Percentiles rank a stretch among this genome's conserved stretches.
Conservation (phyloP, 306 rosid genomes). For the Leucaena leucocephala region DNA sequence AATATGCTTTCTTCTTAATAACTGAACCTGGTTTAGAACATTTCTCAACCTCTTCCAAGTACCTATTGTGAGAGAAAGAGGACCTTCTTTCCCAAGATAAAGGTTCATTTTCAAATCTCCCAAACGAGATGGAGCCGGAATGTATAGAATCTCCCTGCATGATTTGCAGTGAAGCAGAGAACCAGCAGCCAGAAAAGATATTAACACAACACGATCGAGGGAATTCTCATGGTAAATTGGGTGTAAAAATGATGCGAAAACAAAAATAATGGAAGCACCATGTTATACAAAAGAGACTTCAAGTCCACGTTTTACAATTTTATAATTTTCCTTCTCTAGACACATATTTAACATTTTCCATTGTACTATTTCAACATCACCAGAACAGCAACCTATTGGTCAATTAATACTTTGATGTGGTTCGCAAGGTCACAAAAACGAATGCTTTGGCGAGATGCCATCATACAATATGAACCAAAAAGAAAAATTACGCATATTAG, state of each 20-base stretch:
- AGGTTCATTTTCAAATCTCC: constrained; percentile 71
- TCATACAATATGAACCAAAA: background rate
- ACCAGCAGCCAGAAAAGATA: constrained; percentile 28
- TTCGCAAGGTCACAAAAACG: background rate
- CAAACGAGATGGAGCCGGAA: constrained; percentile 87
- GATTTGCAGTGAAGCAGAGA: constrained; percentile 32
- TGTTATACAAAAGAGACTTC: background rate
- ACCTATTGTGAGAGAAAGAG: constrained; percentile 62
- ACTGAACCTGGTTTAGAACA: constrained; percentile 66
- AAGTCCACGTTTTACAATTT: background rate
- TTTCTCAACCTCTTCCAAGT: constrained; percentile 73
- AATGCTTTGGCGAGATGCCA: background rate
- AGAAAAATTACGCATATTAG: background rate
- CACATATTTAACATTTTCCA: background rate
- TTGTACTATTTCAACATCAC: background rate
- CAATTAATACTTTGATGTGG: background rate
- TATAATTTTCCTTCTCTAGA: background rate
- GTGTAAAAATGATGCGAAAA: background rate
- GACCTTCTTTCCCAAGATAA: constrained; percentile 85
- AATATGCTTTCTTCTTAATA: constrained; percentile 60
- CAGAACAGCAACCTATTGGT: background rate
- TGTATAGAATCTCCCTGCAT: constrained; percentile 69
- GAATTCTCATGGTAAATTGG: constrained; percentile 8
- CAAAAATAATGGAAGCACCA: background rate
- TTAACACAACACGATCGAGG: constrained; percentile 20